Evolutionary conservation across 2,329 filamentous ascomycete species (phyloP), one percentile per base, ranked within the genome.

Genomic region (Albifimbria verrucaria): DNA sequence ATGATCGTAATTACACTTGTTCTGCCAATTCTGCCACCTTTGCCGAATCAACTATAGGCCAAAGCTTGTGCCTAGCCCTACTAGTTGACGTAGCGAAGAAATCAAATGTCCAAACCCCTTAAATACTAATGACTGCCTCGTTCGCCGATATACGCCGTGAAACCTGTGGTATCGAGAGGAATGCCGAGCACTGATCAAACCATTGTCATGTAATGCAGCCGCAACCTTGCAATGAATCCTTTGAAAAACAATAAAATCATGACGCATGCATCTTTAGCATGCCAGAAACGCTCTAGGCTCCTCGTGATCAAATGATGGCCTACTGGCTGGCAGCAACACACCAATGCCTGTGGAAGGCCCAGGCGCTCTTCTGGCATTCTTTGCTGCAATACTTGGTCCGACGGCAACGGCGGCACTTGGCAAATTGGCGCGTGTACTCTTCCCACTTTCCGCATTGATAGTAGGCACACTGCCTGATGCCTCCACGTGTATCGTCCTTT

Each of bases 361-460:
- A 99, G 10, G 94, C 95, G 63, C 90, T 95, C 79, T 97, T 97
- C 75, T 99, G 94, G 73, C 94, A 99, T 72, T 99, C 94, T 74
- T 99, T 99, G 82, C 92, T 97, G 85, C 94, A 99, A 77, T 97
- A 97, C 72, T 99, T 99, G 57, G 94, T 99, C 59, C 94, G 86
- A 62, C 94, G 86, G 75, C 94, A 99, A 59, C 94, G 87, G 60
- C 94, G 87, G 75, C 94, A 99, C 75, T 99, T 99, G 62, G 94
- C 94, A 71, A 99, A 99, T 68, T 99, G 93, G 56, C 94, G 86
- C 39, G 93, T 92, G 69, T 86, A 97, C 72, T 97, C 90, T 71
- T 99, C 94, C 94, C 94, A 99, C 69, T 96, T 97, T 55, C 93
- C 93, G 70, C 94, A 99, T 72, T 96, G 87, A 75, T 96, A 99